Evolutionary conservation across 139 green algal species (phyloP).

Genomic region (Limnomonas spitsbergensis): DNA sequence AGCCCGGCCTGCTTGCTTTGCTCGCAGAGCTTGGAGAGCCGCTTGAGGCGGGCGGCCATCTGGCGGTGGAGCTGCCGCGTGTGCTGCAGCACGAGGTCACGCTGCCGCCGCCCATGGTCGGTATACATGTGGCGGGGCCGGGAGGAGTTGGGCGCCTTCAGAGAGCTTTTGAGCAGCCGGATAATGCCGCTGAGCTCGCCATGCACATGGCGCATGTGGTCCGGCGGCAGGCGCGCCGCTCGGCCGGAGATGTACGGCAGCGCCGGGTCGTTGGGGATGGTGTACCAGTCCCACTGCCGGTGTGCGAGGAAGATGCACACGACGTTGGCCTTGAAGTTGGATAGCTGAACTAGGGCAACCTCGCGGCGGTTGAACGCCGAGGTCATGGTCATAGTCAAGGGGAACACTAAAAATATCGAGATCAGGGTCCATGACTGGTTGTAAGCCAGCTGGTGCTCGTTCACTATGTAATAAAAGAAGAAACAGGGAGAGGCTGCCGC

Average conservation of each 20-base stretch:
- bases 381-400: slow-evolving; percentile 12
- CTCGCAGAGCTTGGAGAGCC: not conserved
- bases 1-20: slow-evolving; percentile 5
- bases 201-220: not conserved
- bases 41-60: not conserved
- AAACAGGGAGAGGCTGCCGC: slow-evolving; percentile 11
- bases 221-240: not conserved
- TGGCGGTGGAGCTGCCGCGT: not conserved
- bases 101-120: not conserved
- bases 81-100: not conserved
- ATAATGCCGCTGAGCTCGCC: not conserved
- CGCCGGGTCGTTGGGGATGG: slow-evolving; percentile 12
- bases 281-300: slow-evolving; percentile 12
- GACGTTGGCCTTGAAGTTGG: not conserved
- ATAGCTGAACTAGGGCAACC: not conserved
- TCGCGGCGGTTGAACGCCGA: not conserved
- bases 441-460: not conserved
- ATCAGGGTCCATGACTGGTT: not conserved
- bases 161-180: not conserved
- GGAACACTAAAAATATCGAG: not conserved
- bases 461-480: slow-evolving; percentile 3
- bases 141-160: not conserved
- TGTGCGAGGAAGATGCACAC: not conserved
- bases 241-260: not conserved
- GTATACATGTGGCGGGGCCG: not conserved